phyloP scores from a whole-genome alignment of 345 rosid genomes.

The Hevea brasiliensis region DNA sequence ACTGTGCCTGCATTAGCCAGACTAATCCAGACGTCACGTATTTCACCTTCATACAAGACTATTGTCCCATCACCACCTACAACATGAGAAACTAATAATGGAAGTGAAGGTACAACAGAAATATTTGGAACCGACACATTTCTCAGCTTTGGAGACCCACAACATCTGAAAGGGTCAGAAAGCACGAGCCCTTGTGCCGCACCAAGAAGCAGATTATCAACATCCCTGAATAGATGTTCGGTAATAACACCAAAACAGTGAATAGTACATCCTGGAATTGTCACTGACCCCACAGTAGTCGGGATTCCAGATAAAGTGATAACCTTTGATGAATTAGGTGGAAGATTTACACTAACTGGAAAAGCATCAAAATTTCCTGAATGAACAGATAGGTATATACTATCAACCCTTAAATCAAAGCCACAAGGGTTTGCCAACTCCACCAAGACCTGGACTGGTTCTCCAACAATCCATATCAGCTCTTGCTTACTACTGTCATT shows the following conservation, averaged over 20 bases:
- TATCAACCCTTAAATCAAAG: conserved; percentile 86
- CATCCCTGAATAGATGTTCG: conserved; percentile 89
- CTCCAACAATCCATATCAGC: conserved; percentile 91
- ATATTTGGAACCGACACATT: conserved; percentile 76
- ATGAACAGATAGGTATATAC: conserved; percentile 87
- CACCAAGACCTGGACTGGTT: conserved; percentile 94
- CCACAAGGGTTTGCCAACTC: conserved; percentile 99
- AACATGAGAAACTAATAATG: conserved; percentile 77
- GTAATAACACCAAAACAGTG: conserved; percentile 98
- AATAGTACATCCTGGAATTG: conserved; percentile 85
- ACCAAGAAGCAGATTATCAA: conserved; percentile 94
- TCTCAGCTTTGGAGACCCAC: conserved; percentile 86
- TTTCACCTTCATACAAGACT: conserved; percentile 93
- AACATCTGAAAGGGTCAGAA: conserved; percentile 94
- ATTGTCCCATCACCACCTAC: conserved; percentile 93
- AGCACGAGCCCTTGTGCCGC: conserved; percentile 99
- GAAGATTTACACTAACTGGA: conserved; percentile 84
- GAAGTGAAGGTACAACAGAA: conserved; percentile 75
- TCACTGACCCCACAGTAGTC: conserved; percentile 73
- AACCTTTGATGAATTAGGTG: conserved; percentile 96
- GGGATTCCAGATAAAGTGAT: conserved; percentile 92
- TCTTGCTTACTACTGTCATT: conserved; percentile 79
- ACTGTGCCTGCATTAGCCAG: conserved; percentile 96
- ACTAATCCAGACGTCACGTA: conserved; percentile 74
- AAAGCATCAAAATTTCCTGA: conserved; percentile 92